Conservation (phyloP, 2,329 filamentous ascomycete species). For the Curvularia sp. region DNA sequence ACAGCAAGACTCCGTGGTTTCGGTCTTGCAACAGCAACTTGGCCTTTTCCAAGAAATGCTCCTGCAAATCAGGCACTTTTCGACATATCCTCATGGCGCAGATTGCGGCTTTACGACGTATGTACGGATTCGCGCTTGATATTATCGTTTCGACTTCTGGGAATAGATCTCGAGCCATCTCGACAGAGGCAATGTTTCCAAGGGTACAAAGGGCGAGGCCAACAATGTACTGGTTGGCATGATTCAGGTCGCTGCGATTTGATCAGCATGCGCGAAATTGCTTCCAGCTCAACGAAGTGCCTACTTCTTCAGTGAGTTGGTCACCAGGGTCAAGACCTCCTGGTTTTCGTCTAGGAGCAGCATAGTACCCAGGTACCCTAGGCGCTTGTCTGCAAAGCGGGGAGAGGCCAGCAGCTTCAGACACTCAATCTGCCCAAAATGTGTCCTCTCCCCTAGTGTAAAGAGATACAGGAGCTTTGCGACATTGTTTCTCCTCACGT, state of each 20-base stretch:
- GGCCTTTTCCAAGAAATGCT: conserved; percentile 96
- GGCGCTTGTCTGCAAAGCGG: conserved; percentile 94
- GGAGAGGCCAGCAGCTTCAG: conserved; percentile 96
- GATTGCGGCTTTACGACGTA: conserved; percentile 94
- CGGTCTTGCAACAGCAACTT: conserved; percentile 86
- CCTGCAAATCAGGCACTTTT: conserved; percentile 95
- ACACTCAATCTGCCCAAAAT: conserved; percentile 99
- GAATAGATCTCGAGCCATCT: conserved; percentile 98
- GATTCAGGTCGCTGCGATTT: conserved; percentile 81
- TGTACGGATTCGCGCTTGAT: conserved; percentile 96
- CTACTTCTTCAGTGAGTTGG: conserved; percentile 97
- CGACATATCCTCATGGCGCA: conserved; percentile 99
- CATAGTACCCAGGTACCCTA: conserved; percentile 96
- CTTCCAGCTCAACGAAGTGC: conserved; percentile 25
- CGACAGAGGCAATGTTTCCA: conserved; percentile 95
- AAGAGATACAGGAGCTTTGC: conserved; percentile 98
- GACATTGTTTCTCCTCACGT: conserved; percentile 95
- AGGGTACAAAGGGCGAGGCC: conserved; percentile 94
- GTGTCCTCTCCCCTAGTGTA: conserved; percentile 93
- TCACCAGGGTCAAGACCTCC: conserved; percentile 95
- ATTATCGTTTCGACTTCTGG: conserved; percentile 92
- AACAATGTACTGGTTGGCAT: conserved; percentile 98
- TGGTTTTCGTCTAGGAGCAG: conserved; percentile 96
- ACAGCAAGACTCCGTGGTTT: conserved; percentile 94
- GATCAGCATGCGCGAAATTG: conserved; percentile 22